phyloP scores from a whole-genome alignment of 306 rosid genomes.

The Acmispon strigosus region DNA sequence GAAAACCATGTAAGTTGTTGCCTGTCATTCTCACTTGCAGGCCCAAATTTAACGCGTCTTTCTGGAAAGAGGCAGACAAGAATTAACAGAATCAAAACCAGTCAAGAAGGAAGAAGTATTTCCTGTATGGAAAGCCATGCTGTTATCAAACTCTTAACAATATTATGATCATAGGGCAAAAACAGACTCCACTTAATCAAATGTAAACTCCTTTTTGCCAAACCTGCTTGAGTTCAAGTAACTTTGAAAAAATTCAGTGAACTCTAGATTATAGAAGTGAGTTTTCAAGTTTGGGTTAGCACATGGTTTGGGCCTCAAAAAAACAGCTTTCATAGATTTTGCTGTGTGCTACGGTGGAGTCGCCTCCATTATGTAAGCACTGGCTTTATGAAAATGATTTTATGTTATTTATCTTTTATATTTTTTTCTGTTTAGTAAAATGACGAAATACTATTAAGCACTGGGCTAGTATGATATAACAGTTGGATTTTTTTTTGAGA shows the following conservation, averaged over 20 bases:
- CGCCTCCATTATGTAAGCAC: not conserved
- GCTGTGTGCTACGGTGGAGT: not conserved
- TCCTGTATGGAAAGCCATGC: conserved; percentile 2
- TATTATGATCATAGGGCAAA: not conserved
- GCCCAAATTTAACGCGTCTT: conserved; percentile 76
- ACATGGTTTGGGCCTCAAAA: conserved; percentile 5
- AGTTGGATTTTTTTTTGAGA: not conserved
- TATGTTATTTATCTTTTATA: not conserved
- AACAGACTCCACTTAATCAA: not conserved
- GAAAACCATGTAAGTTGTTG: conserved; percentile 82
- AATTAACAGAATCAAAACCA: conserved; percentile 21
- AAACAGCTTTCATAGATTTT: not conserved
- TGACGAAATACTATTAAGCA: not conserved
- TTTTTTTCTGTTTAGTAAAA: not conserved
- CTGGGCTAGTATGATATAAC: not conserved
- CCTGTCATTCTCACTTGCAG: conserved; percentile 66
- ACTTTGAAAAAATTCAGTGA: not conserved
- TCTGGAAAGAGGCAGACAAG: conserved; percentile 37
- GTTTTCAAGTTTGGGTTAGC: not conserved
- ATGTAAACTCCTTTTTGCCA: not conserved
- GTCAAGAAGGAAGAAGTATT: conserved; percentile 10
- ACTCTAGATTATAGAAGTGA: not conserved
- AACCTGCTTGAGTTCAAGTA: not conserved
- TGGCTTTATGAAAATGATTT: not conserved
- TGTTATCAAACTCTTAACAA: not conserved